These are phyloP conservation scores for Exophiala oligosperma DNA, from an alignment of 2,329 filamentous ascomycete genomes.

Conservation along the genomic window DNA sequence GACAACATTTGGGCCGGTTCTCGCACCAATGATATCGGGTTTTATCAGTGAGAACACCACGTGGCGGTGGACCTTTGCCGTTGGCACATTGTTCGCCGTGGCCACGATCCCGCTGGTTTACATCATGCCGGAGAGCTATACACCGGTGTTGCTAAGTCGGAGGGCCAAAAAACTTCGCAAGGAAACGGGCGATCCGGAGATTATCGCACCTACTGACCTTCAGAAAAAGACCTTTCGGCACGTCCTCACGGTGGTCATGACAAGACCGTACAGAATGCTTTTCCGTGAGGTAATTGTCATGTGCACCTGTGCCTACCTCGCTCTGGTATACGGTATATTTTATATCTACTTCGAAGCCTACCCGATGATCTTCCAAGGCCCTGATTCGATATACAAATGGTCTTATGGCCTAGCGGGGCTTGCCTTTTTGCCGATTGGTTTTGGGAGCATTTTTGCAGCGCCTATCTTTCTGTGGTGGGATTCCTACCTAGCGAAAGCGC, in stretches of 20 bases:
- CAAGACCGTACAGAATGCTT: constrained; percentile 71
- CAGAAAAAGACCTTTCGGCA: constrained; percentile 50
- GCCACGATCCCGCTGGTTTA: constrained; percentile 58
- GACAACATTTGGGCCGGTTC: constrained; percentile 42
- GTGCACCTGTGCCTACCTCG: constrained; percentile 68
- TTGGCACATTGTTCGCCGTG: constrained; percentile 66
- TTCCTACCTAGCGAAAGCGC: constrained; percentile 55
- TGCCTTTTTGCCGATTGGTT: constrained; percentile 51
- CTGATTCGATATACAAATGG: constrained; percentile 37
- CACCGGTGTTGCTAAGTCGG: constrained; percentile 57
- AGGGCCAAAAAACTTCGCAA: constrained; percentile 60
- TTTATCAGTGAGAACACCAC: constrained; percentile 41
- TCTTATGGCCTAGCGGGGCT: constrained; percentile 37
- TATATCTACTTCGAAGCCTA: constrained; percentile 79
- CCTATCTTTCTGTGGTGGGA: constrained; percentile 68
- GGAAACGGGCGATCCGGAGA: constrained; percentile 52
- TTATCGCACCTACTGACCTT: constrained; percentile 62
- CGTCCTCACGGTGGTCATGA: constrained; percentile 64
- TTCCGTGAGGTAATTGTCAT: constrained; percentile 71
- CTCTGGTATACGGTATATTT: constrained; percentile 67
- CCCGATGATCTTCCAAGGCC: constrained; percentile 64
- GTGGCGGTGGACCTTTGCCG: constrained; percentile 54
- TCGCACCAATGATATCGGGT: constrained; percentile 48
- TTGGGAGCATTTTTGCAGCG: constrained; percentile 61
- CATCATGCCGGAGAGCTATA: constrained; percentile 67